Evolutionary conservation across 2,329 filamentous ascomycete genomes (phyloP).

Genomic region (Dothiorella sarmentorum): DNA sequence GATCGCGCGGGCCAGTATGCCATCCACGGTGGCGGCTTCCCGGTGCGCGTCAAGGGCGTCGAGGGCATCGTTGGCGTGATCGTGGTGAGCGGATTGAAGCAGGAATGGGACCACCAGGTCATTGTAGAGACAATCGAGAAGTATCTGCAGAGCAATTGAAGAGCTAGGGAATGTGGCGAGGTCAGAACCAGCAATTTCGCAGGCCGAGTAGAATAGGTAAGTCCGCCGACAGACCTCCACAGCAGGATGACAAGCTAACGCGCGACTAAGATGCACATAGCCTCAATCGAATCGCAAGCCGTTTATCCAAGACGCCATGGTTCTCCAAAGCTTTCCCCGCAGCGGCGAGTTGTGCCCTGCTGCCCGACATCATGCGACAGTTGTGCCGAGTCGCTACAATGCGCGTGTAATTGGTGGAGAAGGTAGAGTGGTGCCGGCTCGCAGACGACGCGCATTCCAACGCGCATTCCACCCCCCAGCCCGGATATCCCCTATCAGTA

Average conservation of each 20-base stretch:
- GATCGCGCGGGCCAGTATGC: conserved; percentile 60
- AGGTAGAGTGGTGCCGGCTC: not conserved
- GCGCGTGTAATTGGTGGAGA: not conserved
- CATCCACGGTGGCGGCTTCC: conserved; percentile 74
- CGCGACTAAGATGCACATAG: not conserved
- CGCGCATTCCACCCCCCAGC: not conserved
- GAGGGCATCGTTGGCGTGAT: conserved; percentile 74
- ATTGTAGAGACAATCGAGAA: conserved; percentile 66
- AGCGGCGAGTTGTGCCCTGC: not conserved
- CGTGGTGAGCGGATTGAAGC: conserved; percentile 71
- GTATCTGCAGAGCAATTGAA: conserved; percentile 34
- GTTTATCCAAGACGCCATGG: not conserved
- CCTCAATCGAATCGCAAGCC: not conserved
- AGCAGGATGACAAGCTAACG: not conserved
- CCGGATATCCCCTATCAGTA: conserved; percentile 10
- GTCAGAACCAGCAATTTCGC: no score
- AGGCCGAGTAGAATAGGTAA: not conserved
- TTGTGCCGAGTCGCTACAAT: not conserved
- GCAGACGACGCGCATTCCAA: not conserved
- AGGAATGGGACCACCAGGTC: conserved; percentile 73
- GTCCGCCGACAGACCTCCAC: not conserved
- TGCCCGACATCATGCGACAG: not conserved
- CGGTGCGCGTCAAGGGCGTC: conserved; percentile 67
- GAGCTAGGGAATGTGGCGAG: not conserved
- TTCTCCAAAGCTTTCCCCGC: not conserved